phyloP scores from a whole-genome alignment of 768 basidiomycete species.

The Amanita thiersii region DNA sequence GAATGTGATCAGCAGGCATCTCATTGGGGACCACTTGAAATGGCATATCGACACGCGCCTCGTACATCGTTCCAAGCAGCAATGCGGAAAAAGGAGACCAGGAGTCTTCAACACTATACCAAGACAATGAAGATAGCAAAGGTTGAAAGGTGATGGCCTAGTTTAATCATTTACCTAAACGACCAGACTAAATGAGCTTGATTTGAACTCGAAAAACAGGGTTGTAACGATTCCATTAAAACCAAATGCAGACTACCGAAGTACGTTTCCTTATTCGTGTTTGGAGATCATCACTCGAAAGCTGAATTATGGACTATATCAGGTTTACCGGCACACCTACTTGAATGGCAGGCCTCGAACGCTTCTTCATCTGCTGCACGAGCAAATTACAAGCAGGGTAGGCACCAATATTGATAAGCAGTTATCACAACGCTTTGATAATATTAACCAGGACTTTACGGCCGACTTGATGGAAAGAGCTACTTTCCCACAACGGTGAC shows the following conservation, averaged over 20 bases:
- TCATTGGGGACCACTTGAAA: constrained; percentile 26
- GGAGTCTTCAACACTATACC: constrained; percentile 64
- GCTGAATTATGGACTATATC: not conserved
- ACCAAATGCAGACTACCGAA: constrained; percentile 55
- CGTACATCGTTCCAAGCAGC: constrained; percentile 36
- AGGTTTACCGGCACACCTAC: constrained; percentile 37
- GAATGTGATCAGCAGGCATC: constrained; percentile 22
- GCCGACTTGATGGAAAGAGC: constrained; percentile 44
- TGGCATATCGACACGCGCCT: constrained; percentile 25
- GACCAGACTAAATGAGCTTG: not conserved
- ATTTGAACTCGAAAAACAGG: constrained; percentile 22
- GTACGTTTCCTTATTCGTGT: constrained; percentile 24
- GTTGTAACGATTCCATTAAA: constrained; percentile 51
- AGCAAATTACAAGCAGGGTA: constrained; percentile 44
- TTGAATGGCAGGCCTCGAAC: constrained; percentile 55
- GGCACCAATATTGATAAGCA: constrained; percentile 6
- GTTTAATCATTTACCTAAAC: constrained; percentile 12
- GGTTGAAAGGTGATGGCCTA: constrained; percentile 56
- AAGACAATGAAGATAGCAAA: constrained; percentile 38
- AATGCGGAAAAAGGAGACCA: constrained; percentile 36
- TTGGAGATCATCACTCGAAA: constrained; percentile 3
- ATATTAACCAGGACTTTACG: constrained; percentile 32
- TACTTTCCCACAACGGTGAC: constrained; percentile 73
- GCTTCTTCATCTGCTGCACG: constrained; percentile 51
- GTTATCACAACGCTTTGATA: not conserved